phyloP scores from a whole-genome alignment of 192 early-diverging fungal species.

The Geosiphon pyriformis region DNA sequence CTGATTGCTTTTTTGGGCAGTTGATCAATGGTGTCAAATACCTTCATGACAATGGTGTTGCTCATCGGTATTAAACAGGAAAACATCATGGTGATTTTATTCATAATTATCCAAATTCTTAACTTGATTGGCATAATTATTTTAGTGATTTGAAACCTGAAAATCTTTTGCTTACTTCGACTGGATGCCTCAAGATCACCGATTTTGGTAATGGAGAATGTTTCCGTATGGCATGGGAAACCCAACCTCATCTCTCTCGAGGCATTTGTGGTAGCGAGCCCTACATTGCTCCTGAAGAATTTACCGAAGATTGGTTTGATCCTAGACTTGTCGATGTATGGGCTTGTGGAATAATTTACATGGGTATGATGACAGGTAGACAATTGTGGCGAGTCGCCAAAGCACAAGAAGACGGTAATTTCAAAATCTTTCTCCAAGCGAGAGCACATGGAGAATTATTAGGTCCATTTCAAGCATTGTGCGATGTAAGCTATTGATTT shows the following conservation, averaged over 20 bases:
- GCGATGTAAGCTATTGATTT: conserved; percentile 2
- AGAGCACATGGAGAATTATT: not conserved
- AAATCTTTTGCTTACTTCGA: conserved; percentile 65
- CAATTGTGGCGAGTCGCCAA: conserved; percentile 19
- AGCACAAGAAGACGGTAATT: conserved; percentile 8
- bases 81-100: too few relatives aligned
- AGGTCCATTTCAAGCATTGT: conserved; percentile 11
- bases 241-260: conserved; percentile 46
- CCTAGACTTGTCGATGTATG: conserved; percentile 48
- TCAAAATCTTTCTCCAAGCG: conserved; percentile 8
- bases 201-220: conserved; percentile 82
- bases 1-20: conserved; percentile 70
- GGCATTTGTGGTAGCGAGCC: conserved; percentile 76
- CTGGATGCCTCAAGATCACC: conserved; percentile 72
- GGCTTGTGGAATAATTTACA: conserved; percentile 43
- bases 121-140: too few relatives aligned
- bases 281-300: conserved; percentile 84
- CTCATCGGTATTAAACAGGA: conserved; percentile 45
- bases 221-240: conserved; percentile 71
- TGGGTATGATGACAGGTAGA: conserved; percentile 30
- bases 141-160: conserved; percentile 79
- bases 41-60: conserved; percentile 74
- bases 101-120: too few relatives aligned
- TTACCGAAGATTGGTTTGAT: conserved; percentile 62
- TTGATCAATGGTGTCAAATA: conserved; percentile 71